Evolutionary conservation across 371 early-diverging fungal species (phyloP).

Genomic region (Saksenaea vasiformis): DNA sequence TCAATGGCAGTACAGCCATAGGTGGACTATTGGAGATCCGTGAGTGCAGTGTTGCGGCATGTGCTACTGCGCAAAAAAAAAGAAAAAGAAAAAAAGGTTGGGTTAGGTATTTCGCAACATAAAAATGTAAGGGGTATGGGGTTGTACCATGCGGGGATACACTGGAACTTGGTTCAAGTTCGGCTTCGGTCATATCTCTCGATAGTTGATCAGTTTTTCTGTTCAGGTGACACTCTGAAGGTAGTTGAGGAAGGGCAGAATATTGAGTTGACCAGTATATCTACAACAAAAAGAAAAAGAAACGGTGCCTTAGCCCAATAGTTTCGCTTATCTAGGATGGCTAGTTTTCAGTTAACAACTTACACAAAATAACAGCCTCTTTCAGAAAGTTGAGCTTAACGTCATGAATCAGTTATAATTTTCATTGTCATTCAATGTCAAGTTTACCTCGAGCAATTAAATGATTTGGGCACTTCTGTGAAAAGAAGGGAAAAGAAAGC

Average conservation of each 20-base stretch:
- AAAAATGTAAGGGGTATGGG: neutral
- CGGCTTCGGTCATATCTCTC: constrained; percentile 5
- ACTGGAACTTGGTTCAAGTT: constrained; percentile 3
- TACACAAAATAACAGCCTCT: neutral
- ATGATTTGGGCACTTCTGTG: neutral
- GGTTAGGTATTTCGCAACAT: neutral
- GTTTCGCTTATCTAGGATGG: neutral
- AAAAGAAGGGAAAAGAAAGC: constrained; percentile 6
- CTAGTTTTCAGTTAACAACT: neutral
- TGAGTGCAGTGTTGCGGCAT: neutral
- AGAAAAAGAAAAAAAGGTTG: too few relatives aligned
- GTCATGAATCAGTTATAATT: neutral
- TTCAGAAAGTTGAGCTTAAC: neutral
- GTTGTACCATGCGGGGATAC: constrained; percentile 4
- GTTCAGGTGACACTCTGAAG: neutral
- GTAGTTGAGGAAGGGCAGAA: neutral
- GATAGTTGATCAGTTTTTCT: neutral
- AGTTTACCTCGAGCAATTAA: constrained; percentile 4
- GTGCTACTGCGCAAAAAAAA: neutral
- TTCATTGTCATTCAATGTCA: constrained; percentile 2
- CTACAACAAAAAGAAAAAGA: neutral
- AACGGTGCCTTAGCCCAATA: neutral
- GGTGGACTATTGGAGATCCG: constrained; percentile 28
- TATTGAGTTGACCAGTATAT: neutral
- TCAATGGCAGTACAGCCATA: constrained; percentile 42